These are phyloP conservation scores for Leccinum longicurvipes DNA, from an alignment of 768 basidiomycete genomes.

Conservation along the genomic window DNA sequence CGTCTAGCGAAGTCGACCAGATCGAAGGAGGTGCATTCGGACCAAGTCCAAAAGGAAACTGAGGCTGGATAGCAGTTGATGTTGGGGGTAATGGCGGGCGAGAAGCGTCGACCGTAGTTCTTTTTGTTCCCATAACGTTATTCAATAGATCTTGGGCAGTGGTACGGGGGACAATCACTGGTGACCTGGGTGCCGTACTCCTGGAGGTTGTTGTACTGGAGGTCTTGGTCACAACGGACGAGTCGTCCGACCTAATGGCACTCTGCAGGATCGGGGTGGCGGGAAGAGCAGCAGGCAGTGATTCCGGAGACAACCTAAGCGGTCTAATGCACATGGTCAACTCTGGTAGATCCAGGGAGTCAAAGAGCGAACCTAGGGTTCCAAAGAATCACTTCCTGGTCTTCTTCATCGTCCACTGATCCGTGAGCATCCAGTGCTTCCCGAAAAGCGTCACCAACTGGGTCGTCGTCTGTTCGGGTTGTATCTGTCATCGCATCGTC, in stretches of 20 bases:
- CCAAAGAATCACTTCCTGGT: slow-evolving; percentile 73
- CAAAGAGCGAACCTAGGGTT: slow-evolving; percentile 51
- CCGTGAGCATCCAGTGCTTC: slow-evolving; percentile 41
- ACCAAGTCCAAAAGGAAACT: slow-evolving; percentile 53
- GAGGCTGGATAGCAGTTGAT: slow-evolving; percentile 36
- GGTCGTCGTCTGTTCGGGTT: slow-evolving; percentile 72
- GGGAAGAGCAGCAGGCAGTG: slow-evolving; percentile 13
- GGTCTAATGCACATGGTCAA: slow-evolving; percentile 14
- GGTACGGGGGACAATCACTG: slow-evolving; percentile 32
- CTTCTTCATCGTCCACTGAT: slow-evolving; percentile 43
- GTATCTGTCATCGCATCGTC: slow-evolving; percentile 67
- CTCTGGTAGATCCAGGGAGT: not conserved
- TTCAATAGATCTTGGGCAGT: slow-evolving; percentile 70
- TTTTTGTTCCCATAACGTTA: slow-evolving; percentile 31
- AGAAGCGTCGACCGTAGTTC: slow-evolving; percentile 13
- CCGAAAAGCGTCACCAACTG: slow-evolving; percentile 65
- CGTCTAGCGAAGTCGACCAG: slow-evolving; percentile 62
- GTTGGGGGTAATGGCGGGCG: slow-evolving; percentile 13
- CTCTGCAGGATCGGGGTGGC: slow-evolving; percentile 15
- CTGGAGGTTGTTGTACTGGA: slow-evolving; percentile 15
- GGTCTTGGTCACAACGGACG: not conserved
- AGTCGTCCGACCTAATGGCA: slow-evolving; percentile 5
- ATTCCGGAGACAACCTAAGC: slow-evolving; percentile 18
- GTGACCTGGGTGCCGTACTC: slow-evolving; percentile 25
- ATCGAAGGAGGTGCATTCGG: slow-evolving; percentile 53